Percentiles rank a stretch among this genome's conserved stretches.
These are phyloP conservation scores for Chloris gayana DNA, from an alignment of 176 grass and related monocot genomes.

Conservation along the genomic window DNA sequence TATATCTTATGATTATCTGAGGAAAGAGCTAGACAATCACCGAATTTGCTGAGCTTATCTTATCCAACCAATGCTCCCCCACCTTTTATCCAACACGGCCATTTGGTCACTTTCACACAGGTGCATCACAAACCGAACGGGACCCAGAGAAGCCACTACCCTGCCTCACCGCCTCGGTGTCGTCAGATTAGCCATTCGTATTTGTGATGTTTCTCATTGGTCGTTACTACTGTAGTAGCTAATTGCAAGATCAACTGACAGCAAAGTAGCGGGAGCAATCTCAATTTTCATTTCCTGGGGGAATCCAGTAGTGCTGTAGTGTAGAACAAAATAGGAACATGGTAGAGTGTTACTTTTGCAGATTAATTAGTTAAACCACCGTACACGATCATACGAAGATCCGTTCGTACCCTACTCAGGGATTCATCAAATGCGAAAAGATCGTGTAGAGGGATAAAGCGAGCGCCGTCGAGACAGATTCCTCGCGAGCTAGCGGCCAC, in stretches of 20 bases:
- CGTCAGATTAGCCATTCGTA: conserved; percentile 17
- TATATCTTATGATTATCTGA: not conserved
- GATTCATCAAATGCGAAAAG: conserved; percentile 21
- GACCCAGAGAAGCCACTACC: conserved; percentile 29
- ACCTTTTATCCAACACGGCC: conserved; percentile 11
- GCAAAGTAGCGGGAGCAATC: not conserved
- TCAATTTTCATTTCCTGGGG: not conserved
- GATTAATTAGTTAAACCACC: not conserved
- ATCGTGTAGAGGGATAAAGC: not conserved
- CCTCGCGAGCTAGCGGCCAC: not conserved
- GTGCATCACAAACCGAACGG: conserved; percentile 6
- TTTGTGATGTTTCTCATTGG: not conserved
- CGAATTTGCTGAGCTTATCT: conserved; percentile 47
- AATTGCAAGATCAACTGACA: not conserved
- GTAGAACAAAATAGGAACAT: no score
- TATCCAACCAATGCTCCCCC: conserved; percentile 21
- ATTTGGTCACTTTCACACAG: conserved; percentile 30
- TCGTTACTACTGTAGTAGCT: not conserved
- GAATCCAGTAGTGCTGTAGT: not conserved
- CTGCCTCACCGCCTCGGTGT: not conserved
- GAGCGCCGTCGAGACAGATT: conserved; percentile 11
- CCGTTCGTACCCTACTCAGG: conserved; percentile 13
- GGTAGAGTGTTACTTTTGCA: not conserved
- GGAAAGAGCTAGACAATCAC: not conserved
- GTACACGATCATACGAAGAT: conserved; percentile 2